These are phyloP conservation scores for Hericium rajendrae DNA, from an alignment of 768 basidiomycete genomes.

Conservation along the genomic window DNA sequence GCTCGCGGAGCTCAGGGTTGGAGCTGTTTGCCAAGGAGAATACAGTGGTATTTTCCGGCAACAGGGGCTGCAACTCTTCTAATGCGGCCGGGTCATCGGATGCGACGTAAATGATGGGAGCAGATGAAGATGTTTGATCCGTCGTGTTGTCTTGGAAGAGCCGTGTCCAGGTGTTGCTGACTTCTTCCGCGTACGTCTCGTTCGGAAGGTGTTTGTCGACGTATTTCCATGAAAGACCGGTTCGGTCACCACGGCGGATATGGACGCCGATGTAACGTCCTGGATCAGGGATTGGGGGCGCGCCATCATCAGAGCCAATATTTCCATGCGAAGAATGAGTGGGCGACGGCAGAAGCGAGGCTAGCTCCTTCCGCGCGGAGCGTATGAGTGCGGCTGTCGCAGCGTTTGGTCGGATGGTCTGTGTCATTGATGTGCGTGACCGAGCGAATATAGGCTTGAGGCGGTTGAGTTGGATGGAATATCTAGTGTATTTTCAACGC, in stretches of 20 bases:
- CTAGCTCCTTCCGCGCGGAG: conserved; percentile 38
- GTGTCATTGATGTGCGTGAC: conserved; percentile 36
- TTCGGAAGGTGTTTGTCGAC: conserved; percentile 38
- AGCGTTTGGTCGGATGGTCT: conserved; percentile 45
- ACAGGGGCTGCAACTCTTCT: conserved; percentile 32
- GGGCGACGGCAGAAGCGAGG: conserved; percentile 16
- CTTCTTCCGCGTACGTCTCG: conserved; percentile 36
- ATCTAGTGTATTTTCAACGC: conserved; percentile 26
- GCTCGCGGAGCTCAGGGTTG: conserved; percentile 30
- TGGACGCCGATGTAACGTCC: conserved; percentile 46
- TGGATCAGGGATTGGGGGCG: not conserved
- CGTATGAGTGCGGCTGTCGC: conserved; percentile 37
- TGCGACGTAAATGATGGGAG: conserved; percentile 44
- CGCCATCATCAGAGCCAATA: not conserved
- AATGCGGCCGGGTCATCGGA: conserved; percentile 45
- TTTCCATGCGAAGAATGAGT: conserved; percentile 1
- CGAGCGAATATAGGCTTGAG: conserved; percentile 43
- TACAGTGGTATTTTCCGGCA: conserved; percentile 25
- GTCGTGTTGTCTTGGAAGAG: conserved; percentile 21
- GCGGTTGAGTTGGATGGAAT: conserved; percentile 44
- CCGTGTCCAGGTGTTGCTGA: conserved; percentile 30
- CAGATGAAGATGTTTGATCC: conserved; percentile 11
- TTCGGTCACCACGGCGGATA: conserved; percentile 53
- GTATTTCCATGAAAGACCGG: conserved; percentile 35
- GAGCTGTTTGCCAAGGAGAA: conserved; percentile 39